A percentile compares a stretch with the other conserved stretches of the same genome.
These are phyloP conservation scores for Pleurotus eryngii DNA, from an alignment of 768 basidiomycete species.

Conservation along the genomic window DNA sequence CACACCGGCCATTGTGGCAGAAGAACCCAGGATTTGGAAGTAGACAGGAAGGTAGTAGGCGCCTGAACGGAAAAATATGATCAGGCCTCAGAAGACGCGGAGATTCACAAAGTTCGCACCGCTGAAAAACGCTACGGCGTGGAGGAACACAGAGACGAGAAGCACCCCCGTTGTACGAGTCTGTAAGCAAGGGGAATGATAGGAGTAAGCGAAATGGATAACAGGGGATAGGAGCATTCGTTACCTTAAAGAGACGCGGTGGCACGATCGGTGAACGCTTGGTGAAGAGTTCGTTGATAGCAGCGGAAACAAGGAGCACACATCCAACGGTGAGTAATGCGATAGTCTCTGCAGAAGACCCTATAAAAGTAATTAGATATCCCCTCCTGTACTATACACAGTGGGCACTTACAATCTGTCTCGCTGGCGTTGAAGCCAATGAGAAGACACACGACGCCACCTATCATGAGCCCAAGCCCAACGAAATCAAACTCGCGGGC, in stretches of 20 bases:
- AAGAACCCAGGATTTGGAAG: constrained; percentile 74
- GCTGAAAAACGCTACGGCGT: constrained; percentile 61
- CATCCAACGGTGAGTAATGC: constrained; percentile 58
- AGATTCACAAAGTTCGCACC: constrained; percentile 24
- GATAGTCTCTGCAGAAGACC: constrained; percentile 60
- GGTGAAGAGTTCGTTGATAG: constrained; percentile 59
- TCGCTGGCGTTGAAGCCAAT: constrained; percentile 75
- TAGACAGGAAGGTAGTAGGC: constrained; percentile 74
- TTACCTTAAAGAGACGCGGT: constrained; percentile 68
- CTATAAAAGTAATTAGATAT: constrained; percentile 25
- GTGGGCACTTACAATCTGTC: constrained; percentile 48
- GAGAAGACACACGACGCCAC: constrained; percentile 63
- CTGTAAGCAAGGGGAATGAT: constrained; percentile 23
- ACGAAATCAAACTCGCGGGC: constrained; percentile 68
- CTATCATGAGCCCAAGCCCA: constrained; percentile 60
- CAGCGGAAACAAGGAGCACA: constrained; percentile 46
- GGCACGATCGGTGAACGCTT: constrained; percentile 69
- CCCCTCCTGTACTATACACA: background rate
- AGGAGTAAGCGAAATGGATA: too few relatives aligned
- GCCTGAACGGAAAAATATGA: constrained; percentile 21
- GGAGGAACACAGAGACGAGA: constrained; percentile 56
- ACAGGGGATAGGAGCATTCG: too few relatives aligned
- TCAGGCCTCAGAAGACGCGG: background rate
- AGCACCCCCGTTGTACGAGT: constrained; percentile 72
- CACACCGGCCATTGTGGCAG: constrained; percentile 68